phyloP scores from a whole-genome alignment of 2,329 filamentous ascomycete genomes.

The Hirsutella rhossiliensis region DNA sequence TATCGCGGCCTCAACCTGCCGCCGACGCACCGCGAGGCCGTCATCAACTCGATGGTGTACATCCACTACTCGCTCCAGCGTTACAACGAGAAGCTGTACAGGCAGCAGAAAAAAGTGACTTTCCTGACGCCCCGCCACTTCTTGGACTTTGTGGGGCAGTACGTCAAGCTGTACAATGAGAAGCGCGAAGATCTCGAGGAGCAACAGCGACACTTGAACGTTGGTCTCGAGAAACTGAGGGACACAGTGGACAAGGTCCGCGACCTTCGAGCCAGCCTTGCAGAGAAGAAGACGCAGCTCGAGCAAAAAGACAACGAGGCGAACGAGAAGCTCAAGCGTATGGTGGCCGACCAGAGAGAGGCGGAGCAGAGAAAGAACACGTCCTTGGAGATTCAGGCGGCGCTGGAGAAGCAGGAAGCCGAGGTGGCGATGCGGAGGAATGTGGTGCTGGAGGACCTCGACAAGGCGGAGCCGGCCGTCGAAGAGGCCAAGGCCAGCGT shows the following conservation, averaged over 20 bases:
- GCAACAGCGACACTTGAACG: conserved; percentile 95
- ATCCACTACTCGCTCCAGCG: conserved; percentile 89
- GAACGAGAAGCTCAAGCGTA: conserved; percentile 92
- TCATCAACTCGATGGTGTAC: conserved; percentile 98
- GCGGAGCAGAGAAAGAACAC: conserved; percentile 83
- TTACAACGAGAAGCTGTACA: conserved; percentile 79
- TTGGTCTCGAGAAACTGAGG: conserved; percentile 91
- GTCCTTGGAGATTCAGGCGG: conserved; percentile 78
- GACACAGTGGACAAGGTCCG: conserved; percentile 97
- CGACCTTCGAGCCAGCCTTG: conserved; percentile 79
- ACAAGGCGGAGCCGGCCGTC: conserved; percentile 85
- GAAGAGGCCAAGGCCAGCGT: conserved; percentile 89
- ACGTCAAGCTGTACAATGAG: conserved; percentile 93
- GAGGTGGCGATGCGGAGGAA: conserved; percentile 75
- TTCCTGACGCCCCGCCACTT: conserved; percentile 95
- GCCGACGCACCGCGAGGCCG: conserved; percentile 77
- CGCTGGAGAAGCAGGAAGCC: conserved; percentile 78
- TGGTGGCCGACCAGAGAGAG: conserved; percentile 92
- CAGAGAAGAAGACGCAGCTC: conserved; percentile 86
- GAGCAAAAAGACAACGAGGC: conserved; percentile 91
- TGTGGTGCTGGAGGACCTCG: conserved; percentile 78
- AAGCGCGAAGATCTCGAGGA: conserved; percentile 98
- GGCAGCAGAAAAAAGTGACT: conserved; percentile 85
- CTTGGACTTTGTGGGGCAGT: conserved; percentile 95
- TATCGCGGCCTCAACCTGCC: conserved; percentile 78